phyloP scores from a whole-genome alignment of 768 basidiomycete genomes.

The Candolleomyces eurysporus region DNA sequence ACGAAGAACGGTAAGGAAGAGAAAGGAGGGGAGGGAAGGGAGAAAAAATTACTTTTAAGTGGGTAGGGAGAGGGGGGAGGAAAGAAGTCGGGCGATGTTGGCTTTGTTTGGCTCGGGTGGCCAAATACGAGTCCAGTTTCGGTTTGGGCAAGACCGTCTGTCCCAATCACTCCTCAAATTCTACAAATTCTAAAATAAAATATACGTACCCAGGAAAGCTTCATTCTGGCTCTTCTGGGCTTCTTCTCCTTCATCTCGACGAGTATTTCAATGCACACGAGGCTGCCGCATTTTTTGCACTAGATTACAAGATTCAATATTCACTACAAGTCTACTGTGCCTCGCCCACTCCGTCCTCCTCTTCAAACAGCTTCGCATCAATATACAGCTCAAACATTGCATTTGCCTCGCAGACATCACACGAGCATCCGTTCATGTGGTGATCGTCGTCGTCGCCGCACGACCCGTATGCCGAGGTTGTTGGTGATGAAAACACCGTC shows the following conservation, averaged over 20 bases:
- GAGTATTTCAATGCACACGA: constrained; percentile 6
- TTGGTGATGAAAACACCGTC: not conserved
- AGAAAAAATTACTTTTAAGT: constrained; percentile 50
- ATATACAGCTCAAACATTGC: constrained; percentile 44
- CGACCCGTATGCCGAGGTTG: not conserved
- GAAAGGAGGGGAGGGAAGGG: constrained; percentile 26
- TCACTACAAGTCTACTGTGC: not conserved
- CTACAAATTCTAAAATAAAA: not conserved
- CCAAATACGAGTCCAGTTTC: constrained; percentile 37
- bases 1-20: constrained; percentile 23
- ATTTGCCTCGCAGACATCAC: constrained; percentile 12
- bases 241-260: not conserved
- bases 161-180: constrained; percentile 21
- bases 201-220: constrained; percentile 29
- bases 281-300: constrained; percentile 6
- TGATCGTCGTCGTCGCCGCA: not conserved
- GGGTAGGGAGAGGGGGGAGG: constrained; percentile 51
- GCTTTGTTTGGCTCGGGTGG: constrained; percentile 45
- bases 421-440: not conserved
- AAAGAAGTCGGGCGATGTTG: constrained; percentile 49
- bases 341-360: constrained; percentile 4
- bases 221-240: not conserved
- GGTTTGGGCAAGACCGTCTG: constrained; percentile 51
- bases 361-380: constrained; percentile 25
- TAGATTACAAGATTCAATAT: not conserved